phyloP scores from a whole-genome alignment of 2,329 filamentous ascomycete species.

The Byssochlamys sp. region DNA sequence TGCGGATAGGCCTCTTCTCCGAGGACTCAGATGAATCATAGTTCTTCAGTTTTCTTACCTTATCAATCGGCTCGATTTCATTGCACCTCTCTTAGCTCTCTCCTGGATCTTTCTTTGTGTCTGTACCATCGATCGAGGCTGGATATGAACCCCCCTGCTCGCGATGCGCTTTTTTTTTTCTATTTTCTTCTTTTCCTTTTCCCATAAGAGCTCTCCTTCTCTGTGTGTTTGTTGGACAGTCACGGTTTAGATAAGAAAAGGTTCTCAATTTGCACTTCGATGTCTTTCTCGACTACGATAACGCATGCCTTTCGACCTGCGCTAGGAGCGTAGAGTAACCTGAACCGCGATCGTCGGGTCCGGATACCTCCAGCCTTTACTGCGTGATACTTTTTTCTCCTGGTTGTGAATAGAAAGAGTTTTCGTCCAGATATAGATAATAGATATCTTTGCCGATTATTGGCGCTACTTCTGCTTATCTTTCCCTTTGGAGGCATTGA shows the following conservation, averaged over 20 bases:
- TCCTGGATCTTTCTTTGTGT: neutral
- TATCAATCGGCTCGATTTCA: slow-evolving; percentile 3
- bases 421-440: neutral
- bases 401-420: neutral
- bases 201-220: neutral
- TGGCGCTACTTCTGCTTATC: neutral
- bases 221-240: neutral
- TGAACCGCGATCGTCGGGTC: neutral
- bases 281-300: neutral
- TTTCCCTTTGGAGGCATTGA: neutral
- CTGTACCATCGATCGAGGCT: neutral
- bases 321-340: neutral
- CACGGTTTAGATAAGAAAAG: neutral
- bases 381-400: neutral
- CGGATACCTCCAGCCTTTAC: neutral
- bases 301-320: neutral
- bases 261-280: neutral
- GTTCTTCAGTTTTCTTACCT: slow-evolving; percentile 7
- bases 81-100: neutral
- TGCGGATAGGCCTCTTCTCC: slow-evolving; percentile 66
- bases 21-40: slow-evolving; percentile 54
- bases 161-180: neutral
- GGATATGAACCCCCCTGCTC: neutral
- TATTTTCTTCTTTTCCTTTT: neutral
- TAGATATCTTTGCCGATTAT: neutral